A percentile compares a stretch with the other conserved stretches of the same genome.
Evolutionary conservation across 75 land plant species (phyloP).

Genomic region (Cryptomeria japonica): DNA sequence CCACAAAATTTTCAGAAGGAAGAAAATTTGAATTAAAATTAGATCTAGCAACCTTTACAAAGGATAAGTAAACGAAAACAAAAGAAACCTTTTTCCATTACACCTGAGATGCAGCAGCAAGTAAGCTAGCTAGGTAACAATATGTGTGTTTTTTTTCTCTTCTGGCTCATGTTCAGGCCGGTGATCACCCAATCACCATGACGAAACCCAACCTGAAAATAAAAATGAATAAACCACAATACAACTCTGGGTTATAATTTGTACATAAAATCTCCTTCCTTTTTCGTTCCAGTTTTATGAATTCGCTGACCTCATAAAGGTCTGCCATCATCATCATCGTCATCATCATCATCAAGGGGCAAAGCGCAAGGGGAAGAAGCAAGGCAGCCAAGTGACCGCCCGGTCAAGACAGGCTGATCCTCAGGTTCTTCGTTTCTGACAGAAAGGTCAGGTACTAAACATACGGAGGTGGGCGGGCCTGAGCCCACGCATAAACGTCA

Average conservation of each 20-base stretch:
- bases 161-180: slow-evolving; percentile 1
- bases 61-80: neutral
- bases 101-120: neutral
- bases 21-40: neutral
- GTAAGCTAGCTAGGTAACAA: neutral
- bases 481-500: slow-evolving; percentile 25
- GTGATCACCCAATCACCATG: slow-evolving; percentile 5
- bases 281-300: neutral
- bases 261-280: slow-evolving; percentile 4
- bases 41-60: neutral
- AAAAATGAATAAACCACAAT: slow-evolving; percentile 1
- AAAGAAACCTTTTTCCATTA: slow-evolving; percentile 5
- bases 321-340: neutral
- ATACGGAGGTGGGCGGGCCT: slow-evolving; percentile 13
- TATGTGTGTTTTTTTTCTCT: neutral
- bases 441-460: neutral
- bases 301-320: slow-evolving; percentile 6
- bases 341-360: no score
- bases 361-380: neutral
- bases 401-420: neutral
- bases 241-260: slow-evolving; percentile 13
- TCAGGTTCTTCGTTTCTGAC: neutral
- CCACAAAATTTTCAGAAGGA: neutral
- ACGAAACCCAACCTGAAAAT: neutral
- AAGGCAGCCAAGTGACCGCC: slow-evolving; percentile 4